Conservation (phyloP, 1,284 basidiomycete species). For the Gomphus bonarii region DNA sequence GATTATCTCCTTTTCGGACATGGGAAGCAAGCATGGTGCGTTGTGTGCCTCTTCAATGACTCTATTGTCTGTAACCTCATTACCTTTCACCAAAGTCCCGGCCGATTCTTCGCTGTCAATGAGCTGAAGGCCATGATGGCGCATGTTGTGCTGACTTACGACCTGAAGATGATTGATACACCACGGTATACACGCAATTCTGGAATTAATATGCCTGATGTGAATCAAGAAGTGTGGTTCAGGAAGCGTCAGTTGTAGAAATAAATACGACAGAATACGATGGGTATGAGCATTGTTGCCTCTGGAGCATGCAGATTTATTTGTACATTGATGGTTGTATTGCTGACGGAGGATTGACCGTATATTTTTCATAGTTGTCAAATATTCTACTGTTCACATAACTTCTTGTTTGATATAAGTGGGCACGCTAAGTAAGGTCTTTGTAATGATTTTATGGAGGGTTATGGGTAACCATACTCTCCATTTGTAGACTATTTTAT, state of each 20-base stretch:
- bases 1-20: slow-evolving; percentile 22
- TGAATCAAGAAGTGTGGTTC: neutral
- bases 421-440: too few species aligned
- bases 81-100: slow-evolving; percentile 22
- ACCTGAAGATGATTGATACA: slow-evolving; percentile 28
- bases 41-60: neutral
- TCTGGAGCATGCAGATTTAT: too few species aligned
- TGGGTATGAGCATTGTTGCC: too few species aligned
- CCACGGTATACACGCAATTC: neutral
- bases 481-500: too few species aligned
- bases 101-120: slow-evolving; percentile 36
- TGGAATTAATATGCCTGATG: neutral
- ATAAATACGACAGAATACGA: too few species aligned
- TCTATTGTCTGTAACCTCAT: neutral
- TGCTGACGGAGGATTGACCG: too few species aligned
- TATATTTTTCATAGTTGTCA: too few species aligned
- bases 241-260: neutral
- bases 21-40: slow-evolving; percentile 21
- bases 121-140: slow-evolving; percentile 36
- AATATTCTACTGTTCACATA: too few species aligned
- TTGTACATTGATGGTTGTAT: too few species aligned
- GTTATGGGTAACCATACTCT: too few species aligned
- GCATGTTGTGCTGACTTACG: slow-evolving; percentile 33
- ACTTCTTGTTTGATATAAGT: too few species aligned
- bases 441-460: too few species aligned